A percentile compares a stretch with the other conserved stretches of the same genome.
Evolutionary conservation across 208 protist species (phyloP).

Genomic region (Eutreptiella sp.): DNA sequence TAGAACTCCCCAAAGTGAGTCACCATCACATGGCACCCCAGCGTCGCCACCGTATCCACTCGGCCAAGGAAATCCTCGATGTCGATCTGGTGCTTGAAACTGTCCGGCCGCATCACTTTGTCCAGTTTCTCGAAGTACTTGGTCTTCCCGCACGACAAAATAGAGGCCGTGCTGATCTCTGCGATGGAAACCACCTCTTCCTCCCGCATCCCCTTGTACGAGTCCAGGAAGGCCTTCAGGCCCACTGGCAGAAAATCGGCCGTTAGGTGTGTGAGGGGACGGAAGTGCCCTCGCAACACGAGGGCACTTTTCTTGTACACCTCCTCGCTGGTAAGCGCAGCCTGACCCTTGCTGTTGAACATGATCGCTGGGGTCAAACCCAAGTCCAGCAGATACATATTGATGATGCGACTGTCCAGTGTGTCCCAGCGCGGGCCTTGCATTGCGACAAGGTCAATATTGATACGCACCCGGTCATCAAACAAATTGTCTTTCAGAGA

Average conservation of each 20-base stretch:
- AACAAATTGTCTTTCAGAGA: not conserved
- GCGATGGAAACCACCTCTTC: not conserved
- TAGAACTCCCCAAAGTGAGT: not conserved
- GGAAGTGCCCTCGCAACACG: conserved; percentile 2
- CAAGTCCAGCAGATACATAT: not conserved
- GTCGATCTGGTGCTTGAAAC: no score
- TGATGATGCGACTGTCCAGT: not conserved
- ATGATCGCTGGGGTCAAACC: not conserved
- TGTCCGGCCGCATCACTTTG: no score
- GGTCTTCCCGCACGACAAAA: not conserved
- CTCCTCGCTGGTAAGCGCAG: not conserved
- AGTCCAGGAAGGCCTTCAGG: not conserved
- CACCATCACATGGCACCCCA: not conserved
- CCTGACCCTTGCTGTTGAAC: not conserved
- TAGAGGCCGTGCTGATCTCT: not conserved
- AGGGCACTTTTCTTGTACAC: conserved; percentile 4
- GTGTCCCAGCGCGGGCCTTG: not conserved
- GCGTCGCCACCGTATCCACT: not conserved
- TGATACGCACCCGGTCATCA: not conserved
- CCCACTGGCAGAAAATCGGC: not conserved
- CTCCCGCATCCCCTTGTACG: no score
- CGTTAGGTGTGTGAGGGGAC: not conserved
- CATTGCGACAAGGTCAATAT: not conserved
- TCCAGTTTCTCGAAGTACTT: no score
- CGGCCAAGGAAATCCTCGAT: not conserved